Evolutionary conservation across 2,329 filamentous ascomycete genomes (phyloP), one percentile per base, ranked within the genome.

Genomic region (Pseudogymnoascus sp.): DNA sequence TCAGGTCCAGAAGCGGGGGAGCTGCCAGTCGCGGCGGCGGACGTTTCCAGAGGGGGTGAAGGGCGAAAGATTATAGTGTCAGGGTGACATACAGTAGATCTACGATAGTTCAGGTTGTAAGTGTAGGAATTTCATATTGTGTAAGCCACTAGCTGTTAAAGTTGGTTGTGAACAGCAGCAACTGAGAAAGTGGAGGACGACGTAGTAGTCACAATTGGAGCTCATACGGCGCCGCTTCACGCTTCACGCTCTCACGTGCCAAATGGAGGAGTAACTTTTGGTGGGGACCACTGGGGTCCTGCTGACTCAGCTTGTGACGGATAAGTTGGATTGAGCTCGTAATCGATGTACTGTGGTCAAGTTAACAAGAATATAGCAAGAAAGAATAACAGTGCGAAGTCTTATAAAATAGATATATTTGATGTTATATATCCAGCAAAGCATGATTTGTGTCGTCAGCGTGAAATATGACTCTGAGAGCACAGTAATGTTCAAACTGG

Each of bases 221-320:
- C 41, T 47, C 43, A 32, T 32, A 12, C n/a, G n/a, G 14, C 12
- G 47, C n/a, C 25, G 43, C 25, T n/a, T 25, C 22, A 25, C 22
- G 37, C 3, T 14, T 12, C 47, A 32, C 47, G 47, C 16, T 54
- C 47, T 54, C 47, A 54, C 47, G 47, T 54, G 47, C 28, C 25
- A 54, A 54, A 50, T 50, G 25, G 43, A 50, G 43, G 20, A 43
- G 20, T 25, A 25, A 8, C 11, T 43, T 43, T 43, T 43, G 39
- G 39, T 43, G 39, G 39, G 47, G 47, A 54, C 47, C 47, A 12
- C 30, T 54, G 47, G 47, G 47, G 47, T 32, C 47, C 28, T 32
- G 47, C 28, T 54, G 47, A 54, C 47, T 54, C 28, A 54, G 28
- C 47, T 12, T 12, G 47, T 54, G 47, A 28, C 47, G 47, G 47